phyloP scores from a whole-genome alignment of 441 rosid genomes.

The Euphorbia schlechtendalii region DNA sequence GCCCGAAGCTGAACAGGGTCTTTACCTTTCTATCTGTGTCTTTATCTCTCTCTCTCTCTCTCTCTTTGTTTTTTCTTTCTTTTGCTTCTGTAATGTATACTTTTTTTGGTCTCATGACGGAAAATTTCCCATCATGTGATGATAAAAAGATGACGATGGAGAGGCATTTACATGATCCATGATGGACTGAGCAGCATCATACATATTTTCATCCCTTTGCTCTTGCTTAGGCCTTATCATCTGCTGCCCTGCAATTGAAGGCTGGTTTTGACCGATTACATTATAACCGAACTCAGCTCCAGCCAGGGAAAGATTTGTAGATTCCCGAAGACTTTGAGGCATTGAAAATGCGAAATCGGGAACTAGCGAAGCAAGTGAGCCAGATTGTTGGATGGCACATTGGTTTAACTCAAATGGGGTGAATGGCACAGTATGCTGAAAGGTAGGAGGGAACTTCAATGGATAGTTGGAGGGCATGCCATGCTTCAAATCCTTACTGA shows the following conservation, averaged over 20 bases:
- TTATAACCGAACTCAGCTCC: conserved; percentile 23
- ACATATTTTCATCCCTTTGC: conserved; percentile 34
- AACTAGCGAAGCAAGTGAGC: conserved; percentile 29
- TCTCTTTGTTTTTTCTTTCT: neutral
- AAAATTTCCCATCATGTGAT: conserved; percentile 27
- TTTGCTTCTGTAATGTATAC: neutral
- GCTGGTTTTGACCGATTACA: conserved; percentile 23
- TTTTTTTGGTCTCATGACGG: conserved; percentile 19
- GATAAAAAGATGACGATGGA: conserved; percentile 25
- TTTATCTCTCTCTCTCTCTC: neutral
- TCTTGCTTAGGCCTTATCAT: conserved; percentile 41
- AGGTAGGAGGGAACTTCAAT: conserved; percentile 33
- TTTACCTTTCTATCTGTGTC: neutral
- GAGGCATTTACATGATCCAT: conserved; percentile 31
- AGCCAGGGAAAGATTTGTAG: conserved; percentile 28
- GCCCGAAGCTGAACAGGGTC: neutral
- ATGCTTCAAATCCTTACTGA: conserved; percentile 36
- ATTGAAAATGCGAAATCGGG: conserved; percentile 41
- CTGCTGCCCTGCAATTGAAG: conserved; percentile 31
- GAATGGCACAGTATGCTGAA: conserved; percentile 28
- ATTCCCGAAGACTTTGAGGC: conserved; percentile 27
- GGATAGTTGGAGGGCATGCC: conserved; percentile 37
- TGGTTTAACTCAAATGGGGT: conserved; percentile 30
- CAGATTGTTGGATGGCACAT: conserved; percentile 26
- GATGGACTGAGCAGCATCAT: conserved; percentile 27